Evolutionary conservation across 78 protist genomes (phyloP).

Genomic region (slime mould (Dictyostelium discoideum)): DNA sequence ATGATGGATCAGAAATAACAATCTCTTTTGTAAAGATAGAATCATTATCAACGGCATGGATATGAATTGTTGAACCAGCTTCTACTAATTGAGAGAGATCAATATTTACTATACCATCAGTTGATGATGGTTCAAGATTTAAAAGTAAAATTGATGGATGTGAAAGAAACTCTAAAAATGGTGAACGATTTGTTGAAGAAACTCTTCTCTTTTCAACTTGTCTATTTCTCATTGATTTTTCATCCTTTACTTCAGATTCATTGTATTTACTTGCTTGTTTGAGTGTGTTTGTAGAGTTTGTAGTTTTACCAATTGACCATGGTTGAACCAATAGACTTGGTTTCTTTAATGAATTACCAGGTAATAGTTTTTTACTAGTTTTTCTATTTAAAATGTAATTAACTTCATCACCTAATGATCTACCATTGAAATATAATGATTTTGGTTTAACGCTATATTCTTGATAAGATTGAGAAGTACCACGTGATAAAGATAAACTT

Average conservation of each 20-base stretch:
- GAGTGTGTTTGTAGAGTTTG: neutral
- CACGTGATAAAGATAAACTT: neutral
- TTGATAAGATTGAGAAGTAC: neutral
- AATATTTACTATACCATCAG: neutral
- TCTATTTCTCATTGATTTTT: neutral
- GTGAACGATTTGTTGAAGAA: neutral
- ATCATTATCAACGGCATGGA: constrained; percentile 52
- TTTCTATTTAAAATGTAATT: constrained; percentile 67
- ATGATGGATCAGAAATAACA: neutral
- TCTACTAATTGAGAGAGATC: neutral
- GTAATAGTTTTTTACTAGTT: constrained; percentile 11
- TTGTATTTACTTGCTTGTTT: neutral
- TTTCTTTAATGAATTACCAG: constrained; percentile 69
- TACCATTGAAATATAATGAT: constrained; percentile 48
- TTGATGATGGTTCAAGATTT: constrained; percentile 29
- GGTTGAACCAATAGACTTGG: constrained; percentile 52
- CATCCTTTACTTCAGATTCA: neutral
- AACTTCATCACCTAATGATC: constrained; percentile 68
- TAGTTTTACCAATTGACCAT: constrained; percentile 45
- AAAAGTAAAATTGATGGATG: constrained; percentile 10
- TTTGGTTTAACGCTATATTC: neutral
- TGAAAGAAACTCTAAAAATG: constrained; percentile 33
- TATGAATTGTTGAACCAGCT: neutral
- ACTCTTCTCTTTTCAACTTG: neutral
- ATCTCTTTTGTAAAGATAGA: constrained; percentile 11